A percentile compares a stretch with the other conserved stretches of the same genome.
phyloP scores from a whole-genome alignment of 208 protist species.

The Phytomonas sp. region DNA sequence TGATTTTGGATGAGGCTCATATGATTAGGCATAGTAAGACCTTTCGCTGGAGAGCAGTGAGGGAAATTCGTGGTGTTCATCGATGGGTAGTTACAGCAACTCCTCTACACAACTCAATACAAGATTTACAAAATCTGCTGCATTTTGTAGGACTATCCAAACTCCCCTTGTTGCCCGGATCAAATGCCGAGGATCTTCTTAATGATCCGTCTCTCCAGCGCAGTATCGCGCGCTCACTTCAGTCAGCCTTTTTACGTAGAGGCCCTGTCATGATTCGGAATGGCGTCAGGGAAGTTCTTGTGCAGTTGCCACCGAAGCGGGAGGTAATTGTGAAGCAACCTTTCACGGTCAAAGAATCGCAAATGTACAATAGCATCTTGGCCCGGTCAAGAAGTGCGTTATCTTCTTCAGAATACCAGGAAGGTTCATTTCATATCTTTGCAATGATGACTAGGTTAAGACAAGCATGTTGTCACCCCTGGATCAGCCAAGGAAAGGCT shows the following conservation, averaged over 20 bases:
- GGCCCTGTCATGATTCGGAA: slow-evolving; percentile 86
- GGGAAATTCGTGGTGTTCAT: slow-evolving; percentile 71
- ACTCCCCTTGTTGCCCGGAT: slow-evolving; percentile 66
- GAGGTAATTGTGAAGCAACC: slow-evolving; percentile 55
- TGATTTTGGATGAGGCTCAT: slow-evolving; percentile 94
- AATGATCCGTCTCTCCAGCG: slow-evolving; percentile 70
- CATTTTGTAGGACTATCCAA: slow-evolving; percentile 72
- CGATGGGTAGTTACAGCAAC: slow-evolving; percentile 92
- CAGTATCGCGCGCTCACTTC: slow-evolving; percentile 78
- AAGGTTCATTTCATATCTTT: slow-evolving; percentile 85
- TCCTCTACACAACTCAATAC: slow-evolving; percentile 90
- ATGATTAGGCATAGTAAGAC: slow-evolving; percentile 88
- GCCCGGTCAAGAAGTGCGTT: slow-evolving; percentile 65
- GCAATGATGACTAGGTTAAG: slow-evolving; percentile 91
- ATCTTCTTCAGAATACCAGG: slow-evolving; percentile 37
- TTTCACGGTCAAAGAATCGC: slow-evolving; percentile 65
- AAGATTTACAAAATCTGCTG: slow-evolving; percentile 89
- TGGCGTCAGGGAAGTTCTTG: slow-evolving; percentile 65
- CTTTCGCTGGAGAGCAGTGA: slow-evolving; percentile 70
- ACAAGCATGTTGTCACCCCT: slow-evolving; percentile 89
- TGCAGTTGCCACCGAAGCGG: slow-evolving; percentile 71
- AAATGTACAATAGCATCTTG: slow-evolving; percentile 85
- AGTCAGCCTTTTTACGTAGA: slow-evolving; percentile 78
- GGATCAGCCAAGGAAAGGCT: slow-evolving; percentile 63
- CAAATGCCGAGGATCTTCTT: slow-evolving; percentile 63